These are phyloP conservation scores for Chaetoceros muelleri DNA, from an alignment of 108 stramenopile species.

Conservation along the genomic window DNA sequence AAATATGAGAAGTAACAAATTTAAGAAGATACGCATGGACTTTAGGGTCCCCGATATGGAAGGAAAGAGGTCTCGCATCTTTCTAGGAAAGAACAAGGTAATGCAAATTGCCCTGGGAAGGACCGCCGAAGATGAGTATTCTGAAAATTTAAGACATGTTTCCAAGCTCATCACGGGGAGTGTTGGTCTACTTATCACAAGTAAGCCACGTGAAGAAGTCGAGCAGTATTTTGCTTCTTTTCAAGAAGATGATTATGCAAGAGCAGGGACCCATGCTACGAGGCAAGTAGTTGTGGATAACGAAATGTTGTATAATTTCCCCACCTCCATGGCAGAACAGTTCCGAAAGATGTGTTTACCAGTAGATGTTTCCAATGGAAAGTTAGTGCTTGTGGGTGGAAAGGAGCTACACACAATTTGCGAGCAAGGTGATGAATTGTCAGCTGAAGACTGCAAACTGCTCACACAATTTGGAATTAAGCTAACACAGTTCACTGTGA, in stretches of 20 bases:
- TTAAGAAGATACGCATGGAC: conserved; percentile 86
- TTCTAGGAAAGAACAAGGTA: conserved; percentile 95
- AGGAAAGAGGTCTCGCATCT: conserved; percentile 56
- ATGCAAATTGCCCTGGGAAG: conserved; percentile 86
- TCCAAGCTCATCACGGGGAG: conserved; percentile 67
- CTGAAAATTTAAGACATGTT: conserved; percentile 82
- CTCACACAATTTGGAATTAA: conserved; percentile 82
- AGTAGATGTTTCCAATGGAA: conserved; percentile 86
- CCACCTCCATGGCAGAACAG: conserved; percentile 90
- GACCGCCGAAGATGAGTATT: conserved; percentile 88
- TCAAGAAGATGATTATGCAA: conserved; percentile 82
- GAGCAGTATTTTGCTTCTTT: conserved; percentile 77
- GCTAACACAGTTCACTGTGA: conserved; percentile 64
- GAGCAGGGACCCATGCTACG: conserved; percentile 67
- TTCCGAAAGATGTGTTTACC: conserved; percentile 91
- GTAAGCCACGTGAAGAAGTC: conserved; percentile 47
- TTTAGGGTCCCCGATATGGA: conserved; percentile 39
- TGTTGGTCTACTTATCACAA: conserved; percentile 88
- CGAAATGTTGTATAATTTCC: conserved; percentile 63
- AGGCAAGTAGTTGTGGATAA: conserved; percentile 59
- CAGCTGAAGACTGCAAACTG: conserved; percentile 85
- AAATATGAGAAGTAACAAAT: conserved; percentile 91
- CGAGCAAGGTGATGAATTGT: conserved; percentile 76
- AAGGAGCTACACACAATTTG: conserved; percentile 67
- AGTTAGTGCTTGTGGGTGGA: conserved; percentile 63